Percentiles rank a stretch among this genome's conserved stretches.
phyloP scores from a whole-genome alignment of 2,329 filamentous ascomycete genomes.

The Hypoxylon sp. region DNA sequence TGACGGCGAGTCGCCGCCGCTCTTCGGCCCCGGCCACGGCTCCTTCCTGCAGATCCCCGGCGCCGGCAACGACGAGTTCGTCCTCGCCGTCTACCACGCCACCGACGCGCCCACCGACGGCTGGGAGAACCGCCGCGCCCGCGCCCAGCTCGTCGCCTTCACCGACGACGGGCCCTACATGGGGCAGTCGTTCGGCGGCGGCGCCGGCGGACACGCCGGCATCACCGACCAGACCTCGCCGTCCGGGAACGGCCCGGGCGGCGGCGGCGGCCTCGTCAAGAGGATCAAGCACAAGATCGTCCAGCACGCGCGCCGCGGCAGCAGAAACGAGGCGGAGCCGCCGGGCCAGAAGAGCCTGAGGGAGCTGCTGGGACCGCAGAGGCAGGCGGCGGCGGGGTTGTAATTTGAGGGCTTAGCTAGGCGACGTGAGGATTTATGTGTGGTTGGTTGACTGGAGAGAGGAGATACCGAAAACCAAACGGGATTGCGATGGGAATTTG shows the following conservation, averaged over 20 bases:
- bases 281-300: slow-evolving; percentile 24
- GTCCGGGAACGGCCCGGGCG: not conserved
- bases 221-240: no score
- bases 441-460: not conserved
- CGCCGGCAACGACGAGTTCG: no score
- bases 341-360: slow-evolving; percentile 29
- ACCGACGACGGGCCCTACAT: slow-evolving; percentile 44
- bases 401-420: no score
- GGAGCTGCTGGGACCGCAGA: slow-evolving; percentile 30
- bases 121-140: slow-evolving; percentile 43
- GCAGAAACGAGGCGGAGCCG: slow-evolving; percentile 8
- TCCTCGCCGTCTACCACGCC: slow-evolving; percentile 45
- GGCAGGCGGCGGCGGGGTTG: not conserved
- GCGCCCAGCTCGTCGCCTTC: slow-evolving; percentile 43
- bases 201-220: no score
- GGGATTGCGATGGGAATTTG: no score
- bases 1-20: no score
- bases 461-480: not conserved
- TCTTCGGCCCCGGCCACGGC: slow-evolving; percentile 45
- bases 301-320: not conserved
- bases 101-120: slow-evolving; percentile 43
- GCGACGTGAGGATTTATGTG: no score
- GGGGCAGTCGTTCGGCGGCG: slow-evolving; percentile 37
- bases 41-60: slow-evolving; percentile 38
- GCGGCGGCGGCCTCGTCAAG: slow-evolving; percentile 22